Conservation (phyloP, 106 monocot genomes). For the Dioscorea dumetorum region DNA sequence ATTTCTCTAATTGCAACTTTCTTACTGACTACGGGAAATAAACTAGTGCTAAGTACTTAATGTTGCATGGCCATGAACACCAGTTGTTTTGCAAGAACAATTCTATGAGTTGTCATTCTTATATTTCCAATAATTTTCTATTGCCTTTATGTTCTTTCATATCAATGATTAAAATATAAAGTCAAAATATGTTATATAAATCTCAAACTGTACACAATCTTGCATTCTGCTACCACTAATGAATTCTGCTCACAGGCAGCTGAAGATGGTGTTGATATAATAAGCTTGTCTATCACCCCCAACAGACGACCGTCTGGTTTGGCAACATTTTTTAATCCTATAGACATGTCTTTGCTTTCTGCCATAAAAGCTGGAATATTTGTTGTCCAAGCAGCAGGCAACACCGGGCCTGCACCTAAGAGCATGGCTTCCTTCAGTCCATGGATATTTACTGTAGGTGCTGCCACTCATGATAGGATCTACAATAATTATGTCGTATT, state of each 20-base stretch:
- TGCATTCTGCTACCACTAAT: no score
- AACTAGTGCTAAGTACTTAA: no score
- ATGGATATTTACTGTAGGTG: slow-evolving; percentile 99
- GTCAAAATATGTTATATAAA: no score
- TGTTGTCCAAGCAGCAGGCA: slow-evolving; percentile 97
- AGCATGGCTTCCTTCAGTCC: slow-evolving; percentile 97
- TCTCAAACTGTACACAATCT: no score
- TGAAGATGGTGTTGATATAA: slow-evolving; percentile 91
- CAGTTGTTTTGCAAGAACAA: no score
- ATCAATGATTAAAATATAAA: no score
- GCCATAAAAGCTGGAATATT: slow-evolving; percentile 92
- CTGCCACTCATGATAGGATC: slow-evolving; percentile 79
- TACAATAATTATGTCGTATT: slow-evolving; percentile 74
- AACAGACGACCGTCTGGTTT: slow-evolving; percentile 82
- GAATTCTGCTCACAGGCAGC: slow-evolving; percentile 62
- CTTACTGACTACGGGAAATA: no score
- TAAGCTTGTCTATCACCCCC: slow-evolving; percentile 91
- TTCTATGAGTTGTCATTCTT: no score
- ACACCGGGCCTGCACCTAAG: slow-evolving; percentile 85
- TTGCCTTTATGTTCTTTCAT: no score
- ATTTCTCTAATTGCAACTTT: no score
- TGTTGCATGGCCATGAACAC: no score
- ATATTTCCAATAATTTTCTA: no score
- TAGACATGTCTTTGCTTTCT: slow-evolving; percentile 87
- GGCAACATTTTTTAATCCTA: slow-evolving; percentile 94